Evolutionary conservation across 148 eudicot species (phyloP).

Genomic region (Amaranthus hypochondriacus): DNA sequence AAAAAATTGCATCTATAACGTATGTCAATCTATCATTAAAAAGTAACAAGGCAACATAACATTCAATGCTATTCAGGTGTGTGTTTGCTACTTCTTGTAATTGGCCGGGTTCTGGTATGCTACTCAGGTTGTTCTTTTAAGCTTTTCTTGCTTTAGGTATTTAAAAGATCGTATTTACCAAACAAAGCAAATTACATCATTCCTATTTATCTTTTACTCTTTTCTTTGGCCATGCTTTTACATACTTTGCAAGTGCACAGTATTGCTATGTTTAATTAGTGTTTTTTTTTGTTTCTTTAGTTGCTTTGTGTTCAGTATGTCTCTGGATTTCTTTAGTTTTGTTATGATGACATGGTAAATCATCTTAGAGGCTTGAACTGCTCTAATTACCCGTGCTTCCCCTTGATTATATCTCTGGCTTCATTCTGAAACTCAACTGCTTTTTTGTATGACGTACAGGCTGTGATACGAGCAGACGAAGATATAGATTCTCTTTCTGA

Average conservation of each 20-base stretch:
- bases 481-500: slow-evolving; percentile 25
- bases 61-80: too few relatives aligned
- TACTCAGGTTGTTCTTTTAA: too few relatives aligned
- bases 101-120: too few relatives aligned
- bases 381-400: neutral
- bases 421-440: neutral
- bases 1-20: too few relatives aligned
- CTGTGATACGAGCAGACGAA: slow-evolving; percentile 26
- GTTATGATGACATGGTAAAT: neutral
- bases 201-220: neutral
- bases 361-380: too few relatives aligned
- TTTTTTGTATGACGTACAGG: slow-evolving; percentile 37
- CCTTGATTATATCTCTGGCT: neutral
- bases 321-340: neutral
- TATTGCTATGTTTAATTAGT: too few relatives aligned
- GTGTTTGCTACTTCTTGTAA: too few relatives aligned
- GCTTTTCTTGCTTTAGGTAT: too few relatives aligned
- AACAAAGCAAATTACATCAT: too few relatives aligned
- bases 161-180: too few relatives aligned
- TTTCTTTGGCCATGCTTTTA: neutral
- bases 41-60: too few relatives aligned
- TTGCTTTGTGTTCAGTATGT: neutral
- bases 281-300: neutral
- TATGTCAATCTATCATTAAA: too few relatives aligned
- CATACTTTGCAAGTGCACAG: neutral